Base-by-base conservation (phyloP, 1,139 yeast genomes). In the Blastobotrys illinoisensis region DNA sequence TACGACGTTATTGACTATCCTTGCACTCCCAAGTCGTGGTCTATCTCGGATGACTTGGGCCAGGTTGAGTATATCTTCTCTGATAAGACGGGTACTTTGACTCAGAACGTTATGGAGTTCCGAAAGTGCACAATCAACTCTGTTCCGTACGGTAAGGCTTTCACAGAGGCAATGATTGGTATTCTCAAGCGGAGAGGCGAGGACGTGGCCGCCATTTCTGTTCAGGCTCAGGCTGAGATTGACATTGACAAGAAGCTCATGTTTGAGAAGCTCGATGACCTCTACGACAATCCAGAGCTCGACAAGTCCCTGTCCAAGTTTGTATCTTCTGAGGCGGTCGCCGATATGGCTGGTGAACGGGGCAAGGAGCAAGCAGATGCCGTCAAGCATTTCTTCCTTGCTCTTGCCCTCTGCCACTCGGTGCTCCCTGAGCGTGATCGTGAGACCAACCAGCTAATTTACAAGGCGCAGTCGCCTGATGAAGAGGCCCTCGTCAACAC, bases 401-500 rank as follows among this genome's bases (percentile, higher is more conserved):
- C 95, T 0, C 76, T 93, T 54, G 95, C 97, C 0, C 75, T 93
- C 43, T 93, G 99, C 70, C 97, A 93, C 67, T 86, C 97, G 21
- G 98, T 90, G 9, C 79, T 91, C 49, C 86, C 96, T 13, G 97
- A 87, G 61, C 55, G 53, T 7, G 56, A 56, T 26, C 76, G 76
- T 13, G 76, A 78, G 48, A 43, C 55, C 24, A 81, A 80, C 1
- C 74, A 72, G 48, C 70, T 86, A 54, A 78, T 75, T 46, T 80
- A 88, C 66, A 88, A 90, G 67, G 98, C 99, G 0, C 98, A 93
- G 71, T 88, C 96, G n/a, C 99, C 99, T 0, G 99, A 93, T 75
- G 99, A 93, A 72, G 95, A 96, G 49, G 97, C 99, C 0, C 79
- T 93, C 56, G 98, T 93, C 3, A 81, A 86, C 5, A 90, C 93